phyloP scores from a whole-genome alignment of 2,329 filamentous ascomycete genomes.

The Waltergamsia citrina region DNA sequence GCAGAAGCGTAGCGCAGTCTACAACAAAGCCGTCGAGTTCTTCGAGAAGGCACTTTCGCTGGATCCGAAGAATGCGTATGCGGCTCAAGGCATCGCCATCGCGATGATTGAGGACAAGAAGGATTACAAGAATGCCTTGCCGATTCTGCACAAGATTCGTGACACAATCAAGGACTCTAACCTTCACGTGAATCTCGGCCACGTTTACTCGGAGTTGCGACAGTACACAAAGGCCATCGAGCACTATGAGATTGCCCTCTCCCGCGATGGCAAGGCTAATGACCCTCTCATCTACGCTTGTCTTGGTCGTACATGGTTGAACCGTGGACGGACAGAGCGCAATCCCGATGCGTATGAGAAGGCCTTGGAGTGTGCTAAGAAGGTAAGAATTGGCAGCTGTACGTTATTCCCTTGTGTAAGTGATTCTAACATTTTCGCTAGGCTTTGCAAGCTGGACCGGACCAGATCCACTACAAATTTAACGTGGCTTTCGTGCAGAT shows the following conservation, averaged over 20 bases:
- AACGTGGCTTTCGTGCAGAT: constrained; percentile 98
- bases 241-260: constrained; percentile 79
- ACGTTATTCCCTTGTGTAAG: background rate
- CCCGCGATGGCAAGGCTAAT: constrained; percentile 62
- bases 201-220: constrained; percentile 82
- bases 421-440: constrained; percentile 16
- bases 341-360: constrained; percentile 48
- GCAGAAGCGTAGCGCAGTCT: constrained; percentile 79
- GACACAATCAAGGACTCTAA: constrained; percentile 84
- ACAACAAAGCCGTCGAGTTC: constrained; percentile 91
- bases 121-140: constrained; percentile 70
- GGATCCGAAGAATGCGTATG: constrained; percentile 93
- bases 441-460: constrained; percentile 69
- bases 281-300: constrained; percentile 77
- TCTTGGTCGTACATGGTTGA: constrained; percentile 78
- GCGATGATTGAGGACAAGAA: constrained; percentile 91
- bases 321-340: constrained; percentile 59
- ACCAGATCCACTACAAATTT: constrained; percentile 88
- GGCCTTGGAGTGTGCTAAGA: constrained; percentile 51
- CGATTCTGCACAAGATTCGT: constrained; percentile 82
- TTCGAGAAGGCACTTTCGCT: constrained; percentile 94
- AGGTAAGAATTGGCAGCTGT: constrained; percentile 32
- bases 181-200: constrained; percentile 87
- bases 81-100: constrained; percentile 91
- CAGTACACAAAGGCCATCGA: constrained; percentile 91